phyloP scores from a whole-genome alignment of 352 stramenopile species.

The Pythium aphanidermatum region DNA sequence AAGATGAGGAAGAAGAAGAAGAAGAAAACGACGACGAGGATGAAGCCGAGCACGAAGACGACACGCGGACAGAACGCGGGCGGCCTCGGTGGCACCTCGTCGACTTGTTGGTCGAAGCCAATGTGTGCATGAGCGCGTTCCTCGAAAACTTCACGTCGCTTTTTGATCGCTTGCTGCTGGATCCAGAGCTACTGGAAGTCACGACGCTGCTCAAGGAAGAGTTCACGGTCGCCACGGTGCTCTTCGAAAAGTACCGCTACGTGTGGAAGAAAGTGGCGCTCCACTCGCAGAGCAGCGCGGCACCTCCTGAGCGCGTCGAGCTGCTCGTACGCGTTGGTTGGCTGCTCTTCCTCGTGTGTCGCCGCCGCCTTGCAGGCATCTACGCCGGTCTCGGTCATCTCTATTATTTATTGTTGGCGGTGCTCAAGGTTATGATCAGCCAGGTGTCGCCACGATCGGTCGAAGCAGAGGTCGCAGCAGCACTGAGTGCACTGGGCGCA shows the following conservation, averaged over 20 bases:
- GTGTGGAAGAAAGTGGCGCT: constrained; percentile 46
- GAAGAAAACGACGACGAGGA: constrained; percentile 11
- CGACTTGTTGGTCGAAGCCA: constrained; percentile 28
- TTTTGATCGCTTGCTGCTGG: constrained; percentile 72
- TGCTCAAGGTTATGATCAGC: constrained; percentile 60
- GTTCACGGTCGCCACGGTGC: constrained; percentile 61
- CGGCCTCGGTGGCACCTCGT: constrained; percentile 15
- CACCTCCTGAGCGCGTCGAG: constrained; percentile 20
- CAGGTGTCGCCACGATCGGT: constrained; percentile 37
- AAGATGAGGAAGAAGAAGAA: constrained; percentile 9
- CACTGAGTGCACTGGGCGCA: constrained; percentile 61
- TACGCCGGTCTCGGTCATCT: constrained; percentile 62
- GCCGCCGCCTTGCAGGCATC: constrained; percentile 30
- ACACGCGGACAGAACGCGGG: background rate
- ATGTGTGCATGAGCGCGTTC: constrained; percentile 59
- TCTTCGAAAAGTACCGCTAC: constrained; percentile 74
- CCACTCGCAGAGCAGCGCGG: constrained; percentile 7
- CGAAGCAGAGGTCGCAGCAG: constrained; percentile 72
- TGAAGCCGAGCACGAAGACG: background rate
- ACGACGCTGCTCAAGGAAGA: constrained; percentile 76
- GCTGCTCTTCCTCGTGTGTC: constrained; percentile 67
- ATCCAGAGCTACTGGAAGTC: constrained; percentile 60
- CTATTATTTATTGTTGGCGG: constrained; percentile 71
- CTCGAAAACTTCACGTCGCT: constrained; percentile 68
- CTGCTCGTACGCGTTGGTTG: constrained; percentile 63